A percentile compares a stretch with the other conserved stretches of the same genome.
phyloP scores from a whole-genome alignment of 1,284 basidiomycete genomes.

The Naganishia liquefaciens region DNA sequence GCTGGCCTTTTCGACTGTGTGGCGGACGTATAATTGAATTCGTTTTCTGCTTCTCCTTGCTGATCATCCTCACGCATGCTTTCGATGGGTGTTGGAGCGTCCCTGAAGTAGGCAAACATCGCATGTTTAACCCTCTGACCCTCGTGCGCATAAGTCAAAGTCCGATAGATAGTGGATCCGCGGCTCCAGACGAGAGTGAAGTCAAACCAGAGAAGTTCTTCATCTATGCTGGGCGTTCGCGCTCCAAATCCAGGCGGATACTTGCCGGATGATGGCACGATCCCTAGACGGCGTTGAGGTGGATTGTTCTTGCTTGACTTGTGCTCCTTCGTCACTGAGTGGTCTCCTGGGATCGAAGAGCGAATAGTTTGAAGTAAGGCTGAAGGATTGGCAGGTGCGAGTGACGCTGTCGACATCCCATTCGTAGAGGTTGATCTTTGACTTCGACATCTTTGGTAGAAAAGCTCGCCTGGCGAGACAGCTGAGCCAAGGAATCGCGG shows the following conservation, averaged over 20 bases:
- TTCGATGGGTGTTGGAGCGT: neutral
- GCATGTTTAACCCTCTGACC: conserved; percentile 72
- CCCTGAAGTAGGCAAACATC: conserved; percentile 67
- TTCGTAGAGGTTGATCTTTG: conserved; percentile 13
- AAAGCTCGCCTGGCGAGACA: conserved; percentile 39
- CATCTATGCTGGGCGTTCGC: conserved; percentile 44
- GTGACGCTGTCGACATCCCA: conserved; percentile 28
- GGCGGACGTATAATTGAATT: neutral
- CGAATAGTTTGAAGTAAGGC: conserved; percentile 1
- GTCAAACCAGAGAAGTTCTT: conserved; percentile 70
- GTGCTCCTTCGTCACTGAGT: too few species aligned
- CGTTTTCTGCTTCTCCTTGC: neutral
- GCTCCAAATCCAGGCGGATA: conserved; percentile 14
- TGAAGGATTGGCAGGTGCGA: neutral
- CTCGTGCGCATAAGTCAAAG: conserved; percentile 72
- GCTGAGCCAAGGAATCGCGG: conserved; percentile 40
- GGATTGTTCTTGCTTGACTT: too few species aligned
- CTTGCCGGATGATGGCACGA: conserved; percentile 16
- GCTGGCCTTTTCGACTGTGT: conserved; percentile 14
- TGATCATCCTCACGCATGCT: neutral
- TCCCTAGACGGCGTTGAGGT: conserved; percentile 7
- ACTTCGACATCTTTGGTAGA: conserved; percentile 26
- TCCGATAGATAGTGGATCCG: conserved; percentile 69
- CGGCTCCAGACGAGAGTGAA: conserved; percentile 67
- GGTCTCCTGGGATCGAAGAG: neutral